Percentiles rank a stretch among this genome's conserved stretches.
These are phyloP conservation scores for Tilletia caries DNA, from an alignment of 1,284 basidiomycete species.

Conservation along the genomic window DNA sequence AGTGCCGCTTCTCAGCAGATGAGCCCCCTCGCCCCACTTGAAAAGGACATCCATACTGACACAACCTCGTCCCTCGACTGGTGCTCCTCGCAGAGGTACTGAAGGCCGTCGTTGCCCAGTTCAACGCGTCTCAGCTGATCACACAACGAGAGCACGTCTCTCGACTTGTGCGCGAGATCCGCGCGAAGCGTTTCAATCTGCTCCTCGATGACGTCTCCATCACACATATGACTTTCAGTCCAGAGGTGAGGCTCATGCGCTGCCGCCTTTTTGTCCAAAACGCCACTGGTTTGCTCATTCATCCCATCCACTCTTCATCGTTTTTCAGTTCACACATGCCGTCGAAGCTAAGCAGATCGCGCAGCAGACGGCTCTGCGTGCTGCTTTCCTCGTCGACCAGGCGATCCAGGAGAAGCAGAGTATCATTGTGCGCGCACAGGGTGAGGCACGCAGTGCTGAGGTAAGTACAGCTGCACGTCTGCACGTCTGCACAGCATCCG, in stretches of 20 bases:
- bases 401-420: constrained; percentile 99
- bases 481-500: too few relatives aligned
- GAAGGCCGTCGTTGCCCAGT: constrained; percentile 98
- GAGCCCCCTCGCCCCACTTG: too few relatives aligned
- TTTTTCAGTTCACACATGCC: constrained; percentile 95
- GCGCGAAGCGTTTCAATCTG: constrained; percentile 85
- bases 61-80: background rate
- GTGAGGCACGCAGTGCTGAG: constrained; percentile 91
- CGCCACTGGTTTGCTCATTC: too few relatives aligned
- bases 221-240: constrained; percentile 97
- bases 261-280: background rate
- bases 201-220: constrained; percentile 98
- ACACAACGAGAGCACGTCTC: constrained; percentile 99
- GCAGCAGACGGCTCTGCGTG: constrained; percentile 96
- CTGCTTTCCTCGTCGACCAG: constrained; percentile 97
- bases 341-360: constrained; percentile 99
- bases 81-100: constrained; percentile 98
- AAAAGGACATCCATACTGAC: too few relatives aligned
- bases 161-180: constrained; percentile 78
- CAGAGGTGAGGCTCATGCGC: constrained; percentile 56
- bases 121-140: constrained; percentile 97
- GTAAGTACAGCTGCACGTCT: too few relatives aligned
- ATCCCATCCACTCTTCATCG: too few relatives aligned
- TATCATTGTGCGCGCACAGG: constrained; percentile 95
- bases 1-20: too few relatives aligned